These are phyloP conservation scores for Botrytis squamosa DNA, from an alignment of 2,329 filamentous ascomycete species.

Conservation along the genomic window DNA sequence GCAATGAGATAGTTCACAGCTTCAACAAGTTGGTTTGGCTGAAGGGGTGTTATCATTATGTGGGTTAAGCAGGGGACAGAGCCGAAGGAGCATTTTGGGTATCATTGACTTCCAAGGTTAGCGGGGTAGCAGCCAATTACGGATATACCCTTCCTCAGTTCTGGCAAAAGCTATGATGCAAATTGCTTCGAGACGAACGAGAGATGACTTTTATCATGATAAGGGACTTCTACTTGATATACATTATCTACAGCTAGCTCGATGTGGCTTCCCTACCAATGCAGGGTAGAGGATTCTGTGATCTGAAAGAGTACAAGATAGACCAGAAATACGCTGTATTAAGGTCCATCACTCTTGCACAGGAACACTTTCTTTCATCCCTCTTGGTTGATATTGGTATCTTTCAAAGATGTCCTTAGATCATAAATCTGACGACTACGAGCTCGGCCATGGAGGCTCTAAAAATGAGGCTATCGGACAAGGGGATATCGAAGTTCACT, in stretches of 20 bases:
- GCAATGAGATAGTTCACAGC: not conserved
- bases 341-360: not conserved
- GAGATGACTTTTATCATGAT: conserved; percentile 1
- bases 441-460: conserved; percentile 9
- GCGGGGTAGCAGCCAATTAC: not conserved
- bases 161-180: not conserved
- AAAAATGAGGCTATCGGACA: conserved; percentile 2
- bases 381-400: not conserved
- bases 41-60: not conserved
- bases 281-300: not conserved
- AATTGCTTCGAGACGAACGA: not conserved
- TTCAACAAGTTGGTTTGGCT: not conserved
- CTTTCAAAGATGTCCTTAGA: conserved; percentile 3
- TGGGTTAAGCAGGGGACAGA: not conserved
- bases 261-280: not conserved
- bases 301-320: not conserved
- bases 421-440: conserved; percentile 2
- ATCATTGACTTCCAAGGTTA: not conserved
- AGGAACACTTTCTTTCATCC: no score
- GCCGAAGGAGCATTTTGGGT: not conserved
- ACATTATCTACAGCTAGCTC: not conserved
- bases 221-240: not conserved
- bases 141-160: not conserved
- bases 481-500: not conserved
- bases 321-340: not conserved